Base-by-base conservation (phyloP, 331 rosid species). In the Dryas integrifolia region DNA sequence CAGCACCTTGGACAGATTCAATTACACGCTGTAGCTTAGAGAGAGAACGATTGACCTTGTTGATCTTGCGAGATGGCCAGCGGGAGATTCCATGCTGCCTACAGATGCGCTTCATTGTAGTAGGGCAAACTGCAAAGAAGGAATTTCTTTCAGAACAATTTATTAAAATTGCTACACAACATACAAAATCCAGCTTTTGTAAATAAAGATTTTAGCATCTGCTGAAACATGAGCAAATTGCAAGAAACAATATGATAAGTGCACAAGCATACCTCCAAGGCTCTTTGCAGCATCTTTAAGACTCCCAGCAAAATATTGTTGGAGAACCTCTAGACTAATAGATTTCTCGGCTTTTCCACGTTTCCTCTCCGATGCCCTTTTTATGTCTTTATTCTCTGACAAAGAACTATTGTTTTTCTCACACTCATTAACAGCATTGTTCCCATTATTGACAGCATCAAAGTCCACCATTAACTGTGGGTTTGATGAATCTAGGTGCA, bases 21-120 rank as follows among this genome's bases (percentile, higher is more conserved):
- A 95, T 95, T 53, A 95, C 98, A 43, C 76, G 84, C 82, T 95
- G 90, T 73, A 95, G 94, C 85, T 95, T 95, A 18, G 92, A 85
- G 71, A 95, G 86, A 65, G 99, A 92, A 71, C 86, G 96, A 76
- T 92, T 95, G 49, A 95, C 97, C 85, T 90, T 95, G 79, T 92
- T 92, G 77, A 95, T 92, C 91, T 95, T 95, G 70, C 98, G 96
- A 50, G 99, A 95, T 18, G 99, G 98, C 99, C 99, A 95, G 39
- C 99, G 96, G 45, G 99, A 92, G 75, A 95, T 95, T 73, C 99
- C 99, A 70, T 95, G 96, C 82, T 95, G 99, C 85, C 99, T 88
- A 71, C 99, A 95, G 48, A 95, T 95, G 68, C 99, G 98, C 85
- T 95, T 95, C 99, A 95, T 95, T 48, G 99, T 95, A 35, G 99